Conservation (phyloP, 345 rosid species). For the Chamaenerion angustifolium region DNA sequence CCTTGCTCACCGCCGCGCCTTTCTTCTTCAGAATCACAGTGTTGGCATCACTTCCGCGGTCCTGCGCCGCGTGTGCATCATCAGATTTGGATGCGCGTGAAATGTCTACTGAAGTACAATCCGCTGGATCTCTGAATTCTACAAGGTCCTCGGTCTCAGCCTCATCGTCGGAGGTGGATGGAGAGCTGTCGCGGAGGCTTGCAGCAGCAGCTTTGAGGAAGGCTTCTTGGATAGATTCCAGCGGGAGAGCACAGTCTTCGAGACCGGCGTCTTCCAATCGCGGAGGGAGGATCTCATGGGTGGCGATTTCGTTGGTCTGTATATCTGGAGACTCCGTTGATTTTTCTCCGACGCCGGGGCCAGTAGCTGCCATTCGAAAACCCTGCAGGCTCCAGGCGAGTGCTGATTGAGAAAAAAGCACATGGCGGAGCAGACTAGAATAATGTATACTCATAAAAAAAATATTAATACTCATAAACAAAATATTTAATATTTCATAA, state of each 20-base stretch:
- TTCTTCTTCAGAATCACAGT: conserved; percentile 11
- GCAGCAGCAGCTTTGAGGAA: conserved; percentile 54
- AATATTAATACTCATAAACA: too few species aligned
- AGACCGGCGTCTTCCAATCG: conserved; percentile 58
- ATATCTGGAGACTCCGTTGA: background rate
- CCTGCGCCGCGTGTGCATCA: conserved; percentile 1
- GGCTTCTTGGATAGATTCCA: conserved; percentile 52
- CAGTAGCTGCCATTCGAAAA: too few species aligned
- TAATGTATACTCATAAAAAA: too few species aligned
- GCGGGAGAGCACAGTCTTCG: conserved; percentile 59
- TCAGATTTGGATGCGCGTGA: background rate
- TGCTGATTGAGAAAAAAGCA: too few species aligned
- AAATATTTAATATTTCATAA: too few species aligned
- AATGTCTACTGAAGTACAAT: background rate
- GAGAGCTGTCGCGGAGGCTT: conserved; percentile 30
- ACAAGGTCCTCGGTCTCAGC: conserved; percentile 5
- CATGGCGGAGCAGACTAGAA: too few species aligned
- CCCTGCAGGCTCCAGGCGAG: too few species aligned
- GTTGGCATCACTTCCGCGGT: background rate
- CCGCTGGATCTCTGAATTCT: background rate
- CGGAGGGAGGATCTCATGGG: conserved; percentile 34
- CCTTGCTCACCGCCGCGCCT: conserved; percentile 10
- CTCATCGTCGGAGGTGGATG: conserved; percentile 24
- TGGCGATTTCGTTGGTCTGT: background rate
- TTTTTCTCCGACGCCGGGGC: too few species aligned